These are phyloP conservation scores for Aspergillus asperescens DNA, from an alignment of 495 filamentous ascomycete species.

Conservation along the genomic window DNA sequence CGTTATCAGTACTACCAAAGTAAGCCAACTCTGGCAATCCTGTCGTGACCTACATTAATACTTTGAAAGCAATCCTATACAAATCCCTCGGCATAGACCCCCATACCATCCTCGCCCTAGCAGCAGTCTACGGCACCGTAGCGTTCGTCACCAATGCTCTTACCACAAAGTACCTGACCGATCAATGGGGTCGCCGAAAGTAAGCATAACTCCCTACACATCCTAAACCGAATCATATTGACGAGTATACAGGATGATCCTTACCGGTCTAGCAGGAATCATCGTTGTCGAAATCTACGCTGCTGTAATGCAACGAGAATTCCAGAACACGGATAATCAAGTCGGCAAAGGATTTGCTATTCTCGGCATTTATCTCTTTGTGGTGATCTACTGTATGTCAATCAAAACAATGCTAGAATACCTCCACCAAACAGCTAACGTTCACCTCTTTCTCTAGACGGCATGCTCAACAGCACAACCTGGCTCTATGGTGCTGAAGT, in stretches of 20 bases:
- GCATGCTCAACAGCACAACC: constrained; percentile 55
- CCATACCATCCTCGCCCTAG: constrained; percentile 48
- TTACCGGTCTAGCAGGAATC: constrained; percentile 46
- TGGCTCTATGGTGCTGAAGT: constrained; percentile 60
- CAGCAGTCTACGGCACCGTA: constrained; percentile 51
- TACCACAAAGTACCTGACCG: constrained; percentile 50
- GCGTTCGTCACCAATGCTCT: constrained; percentile 50
- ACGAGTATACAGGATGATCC: constrained; percentile 41
- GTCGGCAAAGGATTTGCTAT: constrained; percentile 58
- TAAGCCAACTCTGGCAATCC: constrained; percentile 16
- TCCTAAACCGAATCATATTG: not conserved
- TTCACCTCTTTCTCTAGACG: constrained; percentile 34
- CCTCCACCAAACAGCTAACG: not conserved
- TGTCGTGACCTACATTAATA: not conserved
- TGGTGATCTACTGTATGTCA: constrained; percentile 48
- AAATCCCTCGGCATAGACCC: constrained; percentile 51
- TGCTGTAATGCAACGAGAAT: constrained; percentile 53
- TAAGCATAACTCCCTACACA: constrained; percentile 18
- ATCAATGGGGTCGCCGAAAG: constrained; percentile 58
- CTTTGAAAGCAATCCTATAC: constrained; percentile 42
- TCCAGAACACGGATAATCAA: constrained; percentile 50
- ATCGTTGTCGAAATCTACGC: constrained; percentile 54
- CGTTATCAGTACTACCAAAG: constrained; percentile 48
- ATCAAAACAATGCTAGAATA: not conserved
- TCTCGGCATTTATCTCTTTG: constrained; percentile 56